Conservation (phyloP, 306 rosid species). For the Aeschynomene evenia region DNA sequence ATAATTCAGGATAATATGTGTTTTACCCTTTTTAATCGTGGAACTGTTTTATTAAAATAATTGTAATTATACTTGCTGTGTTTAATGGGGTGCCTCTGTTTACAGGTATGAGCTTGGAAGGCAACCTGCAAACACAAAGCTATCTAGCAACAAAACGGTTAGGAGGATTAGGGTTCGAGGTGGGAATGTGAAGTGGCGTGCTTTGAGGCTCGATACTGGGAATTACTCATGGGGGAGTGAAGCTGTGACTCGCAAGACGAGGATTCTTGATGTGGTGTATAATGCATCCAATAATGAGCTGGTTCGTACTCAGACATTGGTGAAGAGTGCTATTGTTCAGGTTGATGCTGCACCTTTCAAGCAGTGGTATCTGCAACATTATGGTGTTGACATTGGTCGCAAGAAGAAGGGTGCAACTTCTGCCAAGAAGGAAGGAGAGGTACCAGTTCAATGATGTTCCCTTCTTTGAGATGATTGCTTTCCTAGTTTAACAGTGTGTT, state of each 20-base stretch:
- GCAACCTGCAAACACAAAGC: constrained; percentile 63
- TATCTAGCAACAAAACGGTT: constrained; percentile 64
- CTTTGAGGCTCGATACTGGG: constrained; percentile 69
- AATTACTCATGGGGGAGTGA: constrained; percentile 71
- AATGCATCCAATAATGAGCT: constrained; percentile 71
- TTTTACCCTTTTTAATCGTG: neutral
- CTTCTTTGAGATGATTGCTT: neutral
- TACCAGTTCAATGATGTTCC: neutral
- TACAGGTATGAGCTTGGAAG: constrained; percentile 67
- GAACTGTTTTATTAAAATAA: neutral
- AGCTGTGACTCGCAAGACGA: constrained; percentile 58
- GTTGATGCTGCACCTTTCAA: constrained; percentile 73
- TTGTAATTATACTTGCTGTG: neutral
- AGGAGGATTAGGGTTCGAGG: constrained; percentile 63
- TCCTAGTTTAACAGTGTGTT: neutral
- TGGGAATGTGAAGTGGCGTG: constrained; percentile 71
- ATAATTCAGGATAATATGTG: neutral
- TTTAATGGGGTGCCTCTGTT: constrained; percentile 5
- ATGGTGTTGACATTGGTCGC: constrained; percentile 63
- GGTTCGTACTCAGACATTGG: constrained; percentile 68
- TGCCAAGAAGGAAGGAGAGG: constrained; percentile 67
- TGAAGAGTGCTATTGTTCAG: constrained; percentile 62
- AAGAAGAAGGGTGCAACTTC: constrained; percentile 50
- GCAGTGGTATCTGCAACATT: constrained; percentile 68
- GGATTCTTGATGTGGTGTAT: constrained; percentile 64